Evolutionary conservation across 768 basidiomycete genomes (phyloP).

Genomic region (Harrya chromipes): DNA sequence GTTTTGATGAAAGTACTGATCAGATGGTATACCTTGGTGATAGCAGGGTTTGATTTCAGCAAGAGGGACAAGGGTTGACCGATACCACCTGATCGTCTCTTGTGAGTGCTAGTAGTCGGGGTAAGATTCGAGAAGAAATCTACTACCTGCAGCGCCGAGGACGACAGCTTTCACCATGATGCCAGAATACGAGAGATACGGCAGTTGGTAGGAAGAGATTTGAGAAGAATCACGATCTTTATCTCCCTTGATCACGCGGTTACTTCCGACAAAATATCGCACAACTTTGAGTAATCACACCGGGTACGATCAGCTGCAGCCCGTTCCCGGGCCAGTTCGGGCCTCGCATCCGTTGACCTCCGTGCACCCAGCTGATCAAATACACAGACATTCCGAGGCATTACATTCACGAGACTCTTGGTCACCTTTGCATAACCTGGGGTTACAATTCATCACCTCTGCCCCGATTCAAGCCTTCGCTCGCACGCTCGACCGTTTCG

Average conservation of each 20-base stretch:
- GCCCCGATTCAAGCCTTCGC: slow-evolving; percentile 23
- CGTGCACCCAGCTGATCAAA: background rate
- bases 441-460: slow-evolving; percentile 26
- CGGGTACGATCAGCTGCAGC: background rate
- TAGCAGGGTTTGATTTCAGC: slow-evolving; percentile 78
- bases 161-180: slow-evolving; percentile 75
- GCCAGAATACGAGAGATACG: background rate
- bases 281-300: background rate
- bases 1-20: background rate
- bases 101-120: slow-evolving; percentile 2
- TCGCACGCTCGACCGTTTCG: slow-evolving; percentile 20
- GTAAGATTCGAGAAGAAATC: slow-evolving; percentile 6
- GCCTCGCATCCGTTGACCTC: background rate
- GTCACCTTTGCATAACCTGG: background rate
- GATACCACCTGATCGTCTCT: slow-evolving; percentile 71
- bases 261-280: slow-evolving; percentile 12
- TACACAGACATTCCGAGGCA: background rate
- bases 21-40: slow-evolving; percentile 59
- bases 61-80: slow-evolving; percentile 94
- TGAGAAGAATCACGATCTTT: slow-evolving; percentile 8
- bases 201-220: background rate
- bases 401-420: no score
- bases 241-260: slow-evolving; percentile 15
- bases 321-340: background rate
- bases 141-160: slow-evolving; percentile 87